phyloP scores from a whole-genome alignment of 257 asterid species.

The Ajuga chamaepitys region DNA sequence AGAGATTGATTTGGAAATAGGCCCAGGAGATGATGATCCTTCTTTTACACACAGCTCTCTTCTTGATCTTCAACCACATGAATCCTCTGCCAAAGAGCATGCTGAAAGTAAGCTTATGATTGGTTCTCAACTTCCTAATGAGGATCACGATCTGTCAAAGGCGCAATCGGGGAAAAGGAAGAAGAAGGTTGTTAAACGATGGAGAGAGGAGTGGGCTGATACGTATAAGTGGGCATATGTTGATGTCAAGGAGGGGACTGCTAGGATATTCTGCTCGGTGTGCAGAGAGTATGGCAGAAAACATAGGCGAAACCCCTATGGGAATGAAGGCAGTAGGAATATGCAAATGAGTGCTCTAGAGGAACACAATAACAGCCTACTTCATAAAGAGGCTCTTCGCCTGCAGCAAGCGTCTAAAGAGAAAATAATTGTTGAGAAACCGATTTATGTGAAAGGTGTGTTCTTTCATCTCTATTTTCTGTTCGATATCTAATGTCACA shows the following conservation, averaged over 20 bases:
- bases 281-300: conserved; percentile 97
- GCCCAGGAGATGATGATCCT: conserved; percentile 83
- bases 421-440: conserved; percentile 75
- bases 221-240: conserved; percentile 99
- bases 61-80: conserved; percentile 64
- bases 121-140: conserved; percentile 55
- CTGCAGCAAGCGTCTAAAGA: conserved; percentile 95
- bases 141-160: conserved; percentile 66
- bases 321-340: conserved; percentile 98
- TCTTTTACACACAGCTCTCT: conserved; percentile 63
- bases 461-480: conserved; percentile 11
- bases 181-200: conserved; percentile 94
- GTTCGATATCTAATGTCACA: not conserved
- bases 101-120: conserved; percentile 65
- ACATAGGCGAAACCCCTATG: conserved; percentile 96
- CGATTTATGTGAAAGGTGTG: conserved; percentile 88
- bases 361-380: conserved; percentile 97
- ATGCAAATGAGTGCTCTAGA: conserved; percentile 99
- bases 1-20: conserved; percentile 94
- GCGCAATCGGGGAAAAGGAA: conserved; percentile 75
- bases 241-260: conserved; percentile 87
- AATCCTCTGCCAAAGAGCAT: conserved; percentile 71
- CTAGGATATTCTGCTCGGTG: conserved; percentile 95
- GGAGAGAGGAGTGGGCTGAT: conserved; percentile 99
- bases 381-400: conserved; percentile 98